These are phyloP conservation scores for Trichosporon faecale DNA, from an alignment of 1,284 basidiomycete genomes.

Conservation along the genomic window DNA sequence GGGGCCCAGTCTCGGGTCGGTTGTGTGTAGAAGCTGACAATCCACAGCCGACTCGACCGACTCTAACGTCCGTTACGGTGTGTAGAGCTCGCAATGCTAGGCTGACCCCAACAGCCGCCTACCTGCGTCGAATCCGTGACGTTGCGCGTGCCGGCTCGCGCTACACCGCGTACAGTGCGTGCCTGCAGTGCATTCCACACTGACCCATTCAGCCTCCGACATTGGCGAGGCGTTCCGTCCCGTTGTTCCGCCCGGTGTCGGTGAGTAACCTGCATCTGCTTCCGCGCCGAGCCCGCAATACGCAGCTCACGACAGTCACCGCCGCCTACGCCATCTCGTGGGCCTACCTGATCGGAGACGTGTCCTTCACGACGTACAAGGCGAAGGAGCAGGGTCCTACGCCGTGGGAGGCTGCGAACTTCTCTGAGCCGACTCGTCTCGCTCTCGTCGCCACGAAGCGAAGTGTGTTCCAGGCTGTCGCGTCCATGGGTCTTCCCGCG, in stretches of 20 bases:
- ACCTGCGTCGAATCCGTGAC: slow-evolving; percentile 73
- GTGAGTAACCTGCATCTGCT: slow-evolving; percentile 25
- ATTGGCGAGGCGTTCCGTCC: slow-evolving; percentile 90
- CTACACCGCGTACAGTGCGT: slow-evolving; percentile 74
- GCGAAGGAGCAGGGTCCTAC: slow-evolving; percentile 69
- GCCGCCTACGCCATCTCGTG: slow-evolving; percentile 80
- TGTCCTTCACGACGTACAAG: slow-evolving; percentile 88
- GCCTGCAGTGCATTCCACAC: slow-evolving; percentile 14
- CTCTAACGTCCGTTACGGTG: slow-evolving; percentile 49
- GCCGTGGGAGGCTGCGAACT: slow-evolving; percentile 67
- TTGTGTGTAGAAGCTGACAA: not conserved
- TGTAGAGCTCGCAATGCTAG: slow-evolving; percentile 10
- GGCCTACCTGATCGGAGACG: slow-evolving; percentile 72
- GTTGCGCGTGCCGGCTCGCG: slow-evolving; percentile 69
- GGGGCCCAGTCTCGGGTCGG: no score
- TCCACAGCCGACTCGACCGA: slow-evolving; percentile 49
- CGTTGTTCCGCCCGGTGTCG: slow-evolving; percentile 71
- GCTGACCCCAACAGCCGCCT: slow-evolving; percentile 61
- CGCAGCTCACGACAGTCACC: slow-evolving; percentile 36
- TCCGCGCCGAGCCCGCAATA: not conserved
- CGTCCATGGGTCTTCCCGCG: slow-evolving; percentile 42
- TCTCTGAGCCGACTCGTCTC: slow-evolving; percentile 71
- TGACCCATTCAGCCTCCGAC: slow-evolving; percentile 65
- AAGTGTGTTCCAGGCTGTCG: slow-evolving; percentile 80
- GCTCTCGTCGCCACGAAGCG: slow-evolving; percentile 70